Evolutionary conservation across 805 yeast genomes (phyloP), one percentile per base, ranked within the genome.

Genomic region (Ascoidea rubescens): DNA sequence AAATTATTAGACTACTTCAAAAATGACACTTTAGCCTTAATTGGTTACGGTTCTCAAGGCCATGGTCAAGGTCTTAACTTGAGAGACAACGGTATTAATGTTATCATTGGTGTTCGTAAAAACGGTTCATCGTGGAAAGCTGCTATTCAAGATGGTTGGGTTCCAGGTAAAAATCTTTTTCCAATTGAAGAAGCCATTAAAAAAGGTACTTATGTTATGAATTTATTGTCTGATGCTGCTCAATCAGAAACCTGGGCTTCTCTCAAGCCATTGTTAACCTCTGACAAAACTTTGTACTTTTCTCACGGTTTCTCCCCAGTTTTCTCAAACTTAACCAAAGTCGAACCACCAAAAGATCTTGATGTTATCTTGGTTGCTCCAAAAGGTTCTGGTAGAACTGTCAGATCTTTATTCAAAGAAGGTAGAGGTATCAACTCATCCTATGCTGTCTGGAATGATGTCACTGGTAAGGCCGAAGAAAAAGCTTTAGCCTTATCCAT

Each of bases 361-460:
- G 99, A 93, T 68, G 97, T 90, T 62, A 93, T 93, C 76, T 80
- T 93, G 69, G 99, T 91, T 68, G 99, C 99, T 73, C 99, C 99
- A 77, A 93, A 93, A 86, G 99, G 99, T 71, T 91, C 98, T 59
- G 99, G 99, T 77, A 89, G 99, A 80, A 93, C 99, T 64, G 99
- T 93, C 64, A 87, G 99, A 82, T 84, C 98, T 58, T 78, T 93
- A 67, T 93, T 93, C 93, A 91, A 93, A 80, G 99, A 93, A 79
- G 99, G 99, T 71, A 90, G 99, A 77, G 99, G 99, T 81, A 93
- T 93, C 73, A 93, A 93, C 91, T 93, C 99, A 52, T 91, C 98
- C 54, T 93, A 87, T 77, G 99, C 99, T 63, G 96, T 93, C 71
- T 93, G 96, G 96, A 95, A 93, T 77, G 97, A 93, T 72, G 97